Base-by-base conservation (phyloP, 2,329 filamentous ascomycete genomes). In the Nothophoma quercina region DNA sequence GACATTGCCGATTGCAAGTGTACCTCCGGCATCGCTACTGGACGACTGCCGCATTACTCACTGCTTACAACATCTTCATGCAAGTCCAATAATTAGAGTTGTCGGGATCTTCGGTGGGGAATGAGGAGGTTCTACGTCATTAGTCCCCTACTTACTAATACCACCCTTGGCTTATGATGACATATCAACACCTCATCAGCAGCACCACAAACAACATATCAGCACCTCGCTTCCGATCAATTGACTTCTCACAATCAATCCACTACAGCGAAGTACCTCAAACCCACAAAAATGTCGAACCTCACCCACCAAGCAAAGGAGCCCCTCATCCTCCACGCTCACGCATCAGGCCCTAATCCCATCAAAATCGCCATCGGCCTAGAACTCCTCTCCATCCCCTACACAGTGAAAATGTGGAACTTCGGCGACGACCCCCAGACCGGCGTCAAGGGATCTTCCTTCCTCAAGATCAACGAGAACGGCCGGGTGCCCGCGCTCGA, bases 361-460 rank as follows among this genome's bases (percentile, higher is more conserved):
- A 71, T 68, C 66, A 80, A 80, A 58, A 75, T 81, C 6, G 72
- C 72, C 40, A 73, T 81, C 33, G 59, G 80, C 26, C 72, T 81
- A 23, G 74, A 79, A 45, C 77, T 80, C 58, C 75, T 81, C 25
- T 55, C 59, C 3, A n/a, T 81, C 18, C 70, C 71, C 7, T 78
- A 78, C 56, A 68, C 73, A 49, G 65, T 60, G 38, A 71, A 75
- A 42, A 58, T 62, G 77, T 56, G 66, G 74, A 18, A 74, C 75
- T 56, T 40, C 59, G 16, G 73, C 75, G 13, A 55, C 79, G 42
- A 80, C 79, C 56, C 60, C 60, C 19, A 60, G 66, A 19, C 38
- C 4, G 50, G 50, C 13, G 43, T 53, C 5, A 53, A 53, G 25
- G 50, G 50, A 56, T 69, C 9, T 79, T 68, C 67, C 53, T 72